A percentile compares a stretch with the other conserved stretches of the same genome.
These are phyloP conservation scores for Cladosporium sp. DNA, from an alignment of 2,329 filamentous ascomycete genomes.

Conservation along the genomic window DNA sequence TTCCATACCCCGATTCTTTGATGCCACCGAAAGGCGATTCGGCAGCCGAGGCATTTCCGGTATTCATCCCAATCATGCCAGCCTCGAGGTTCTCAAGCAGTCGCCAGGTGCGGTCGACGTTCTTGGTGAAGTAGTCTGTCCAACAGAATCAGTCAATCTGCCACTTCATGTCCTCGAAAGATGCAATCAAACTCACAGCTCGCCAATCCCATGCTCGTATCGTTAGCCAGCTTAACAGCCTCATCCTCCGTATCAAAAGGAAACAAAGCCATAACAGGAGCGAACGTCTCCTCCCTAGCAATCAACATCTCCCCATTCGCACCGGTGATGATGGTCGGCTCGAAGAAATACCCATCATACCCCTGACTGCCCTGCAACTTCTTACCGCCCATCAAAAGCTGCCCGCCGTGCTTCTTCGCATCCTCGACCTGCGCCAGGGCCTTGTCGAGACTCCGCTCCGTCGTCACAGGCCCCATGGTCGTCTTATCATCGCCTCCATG, in stretches of 20 bases:
- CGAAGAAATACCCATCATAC: constrained; percentile 19
- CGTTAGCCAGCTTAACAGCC: constrained; percentile 24
- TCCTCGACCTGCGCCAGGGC: constrained; percentile 56
- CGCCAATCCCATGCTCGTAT: constrained; percentile 59
- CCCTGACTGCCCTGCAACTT: constrained; percentile 10
- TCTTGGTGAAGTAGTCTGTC: constrained; percentile 60
- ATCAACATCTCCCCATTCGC: constrained; percentile 12
- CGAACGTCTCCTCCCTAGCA: constrained; percentile 15
- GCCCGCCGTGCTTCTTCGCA: constrained; percentile 13
- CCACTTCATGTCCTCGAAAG: background rate
- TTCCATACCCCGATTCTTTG: constrained; percentile 65
- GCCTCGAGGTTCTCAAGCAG: constrained; percentile 64
- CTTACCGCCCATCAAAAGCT: constrained; percentile 14
- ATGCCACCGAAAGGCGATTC: constrained; percentile 66
- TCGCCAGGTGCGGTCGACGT: constrained; percentile 62
- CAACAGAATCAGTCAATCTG: background rate
- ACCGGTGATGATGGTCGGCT: constrained; percentile 14
- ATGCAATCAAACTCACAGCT: constrained; percentile 37
- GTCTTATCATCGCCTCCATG: constrained; percentile 56
- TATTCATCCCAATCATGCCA: constrained; percentile 49
- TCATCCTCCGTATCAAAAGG: constrained; percentile 15
- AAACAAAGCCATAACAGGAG: constrained; percentile 13
- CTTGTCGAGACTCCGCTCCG: constrained; percentile 53
- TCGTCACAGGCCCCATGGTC: constrained; percentile 60
- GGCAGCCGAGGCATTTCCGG: constrained; percentile 60